Evolutionary conservation across 768 basidiomycete species (phyloP).

Genomic region (Podaxis pistillaris): DNA sequence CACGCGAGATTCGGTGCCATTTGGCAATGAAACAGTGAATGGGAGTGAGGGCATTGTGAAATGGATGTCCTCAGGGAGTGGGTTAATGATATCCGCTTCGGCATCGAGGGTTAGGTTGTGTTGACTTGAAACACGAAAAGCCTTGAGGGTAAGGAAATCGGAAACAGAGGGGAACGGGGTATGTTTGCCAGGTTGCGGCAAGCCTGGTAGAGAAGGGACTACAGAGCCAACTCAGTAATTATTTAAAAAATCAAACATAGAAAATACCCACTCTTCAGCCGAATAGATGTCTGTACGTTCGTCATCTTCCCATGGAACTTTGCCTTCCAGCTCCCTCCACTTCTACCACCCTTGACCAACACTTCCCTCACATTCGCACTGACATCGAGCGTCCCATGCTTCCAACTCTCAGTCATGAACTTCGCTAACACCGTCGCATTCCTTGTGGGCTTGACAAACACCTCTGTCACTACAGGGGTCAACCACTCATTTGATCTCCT

Average conservation of each 20-base stretch:
- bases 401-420: slow-evolving; percentile 63
- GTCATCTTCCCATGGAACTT: slow-evolving; percentile 37
- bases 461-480: slow-evolving; percentile 46
- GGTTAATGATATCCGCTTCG: slow-evolving; percentile 57
- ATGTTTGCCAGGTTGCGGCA: slow-evolving; percentile 56
- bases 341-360: slow-evolving; percentile 49
- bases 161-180: slow-evolving; percentile 54
- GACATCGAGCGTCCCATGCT: slow-evolving; percentile 44
- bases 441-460: slow-evolving; percentile 52
- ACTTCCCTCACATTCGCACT: slow-evolving; percentile 41
- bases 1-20: slow-evolving; percentile 24
- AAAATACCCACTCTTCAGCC: slow-evolving; percentile 49
- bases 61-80: slow-evolving; percentile 46
- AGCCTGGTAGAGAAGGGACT: slow-evolving; percentile 67
- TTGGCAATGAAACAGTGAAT: slow-evolving; percentile 56
- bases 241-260: background rate
- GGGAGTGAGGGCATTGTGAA: slow-evolving; percentile 58
- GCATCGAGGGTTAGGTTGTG: slow-evolving; percentile 44
- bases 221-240: slow-evolving; percentile 12
- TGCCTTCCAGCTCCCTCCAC: slow-evolving; percentile 47
- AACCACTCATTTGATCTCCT: slow-evolving; percentile 53
- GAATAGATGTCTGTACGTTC: slow-evolving; percentile 45
- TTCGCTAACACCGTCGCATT: slow-evolving; percentile 45
- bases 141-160: slow-evolving; percentile 57
- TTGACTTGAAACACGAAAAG: slow-evolving; percentile 44